Percentiles rank a stretch among this genome's conserved stretches.
phyloP scores from a whole-genome alignment of 192 early-diverging fungal species.

The Linnemannia hyalina region DNA sequence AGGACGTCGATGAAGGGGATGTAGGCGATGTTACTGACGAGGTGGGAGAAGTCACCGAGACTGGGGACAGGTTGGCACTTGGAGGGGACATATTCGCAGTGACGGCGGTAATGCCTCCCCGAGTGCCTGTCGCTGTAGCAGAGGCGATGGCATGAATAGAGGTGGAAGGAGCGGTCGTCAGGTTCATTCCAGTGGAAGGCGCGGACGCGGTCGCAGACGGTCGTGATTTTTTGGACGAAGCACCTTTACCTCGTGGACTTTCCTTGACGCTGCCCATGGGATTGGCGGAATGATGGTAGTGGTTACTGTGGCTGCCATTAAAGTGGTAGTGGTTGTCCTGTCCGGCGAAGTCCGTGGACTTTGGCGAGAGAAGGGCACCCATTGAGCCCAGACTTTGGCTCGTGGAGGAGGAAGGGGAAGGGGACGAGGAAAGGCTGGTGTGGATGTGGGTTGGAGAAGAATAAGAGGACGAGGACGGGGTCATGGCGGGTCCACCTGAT shows the following conservation, averaged over 20 bases:
- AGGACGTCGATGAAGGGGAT: neutral
- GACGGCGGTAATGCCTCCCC: slow-evolving; percentile 29
- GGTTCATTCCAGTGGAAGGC: neutral
- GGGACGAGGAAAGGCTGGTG: slow-evolving; percentile 33
- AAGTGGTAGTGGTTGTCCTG: slow-evolving; percentile 17
- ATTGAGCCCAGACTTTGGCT: slow-evolving; percentile 40
- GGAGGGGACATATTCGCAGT: slow-evolving; percentile 36
- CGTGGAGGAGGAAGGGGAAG: slow-evolving; percentile 33
- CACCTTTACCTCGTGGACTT: slow-evolving; percentile 6
- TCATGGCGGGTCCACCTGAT: slow-evolving; percentile 27
- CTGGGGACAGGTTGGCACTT: slow-evolving; percentile 20
- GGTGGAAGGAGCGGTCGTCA: slow-evolving; percentile 10
- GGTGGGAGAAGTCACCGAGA: slow-evolving; percentile 13
- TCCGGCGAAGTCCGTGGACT: slow-evolving; percentile 23
- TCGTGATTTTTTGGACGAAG: slow-evolving; percentile 13
- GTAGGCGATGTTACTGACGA: slow-evolving; percentile 17
- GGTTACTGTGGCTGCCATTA: slow-evolving; percentile 12
- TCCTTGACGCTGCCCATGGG: neutral
- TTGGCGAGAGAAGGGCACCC: slow-evolving; percentile 36
- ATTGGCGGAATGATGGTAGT: slow-evolving; percentile 1
- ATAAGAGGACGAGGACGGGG: slow-evolving; percentile 32
- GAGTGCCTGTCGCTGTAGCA: slow-evolving; percentile 9
- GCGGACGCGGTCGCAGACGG: slow-evolving; percentile 2
- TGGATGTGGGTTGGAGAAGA: slow-evolving; percentile 38
- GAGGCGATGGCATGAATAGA: slow-evolving; percentile 42